A percentile compares a stretch with the other conserved stretches of the same genome.
These are phyloP conservation scores for Quercus robur DNA, from an alignment of 306 rosid species.

Conservation along the genomic window DNA sequence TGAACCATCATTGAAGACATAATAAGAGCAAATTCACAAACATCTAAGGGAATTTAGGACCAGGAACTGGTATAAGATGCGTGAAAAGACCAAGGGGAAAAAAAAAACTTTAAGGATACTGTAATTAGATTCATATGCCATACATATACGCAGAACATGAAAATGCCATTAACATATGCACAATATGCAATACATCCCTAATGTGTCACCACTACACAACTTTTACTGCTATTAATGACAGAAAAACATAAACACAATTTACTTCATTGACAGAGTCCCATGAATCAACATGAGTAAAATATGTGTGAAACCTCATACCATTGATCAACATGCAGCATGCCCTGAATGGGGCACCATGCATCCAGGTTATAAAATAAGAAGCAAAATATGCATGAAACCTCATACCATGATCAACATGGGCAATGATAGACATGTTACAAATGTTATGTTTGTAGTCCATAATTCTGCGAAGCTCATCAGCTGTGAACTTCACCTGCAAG, in stretches of 20 bases:
- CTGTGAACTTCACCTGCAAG: constrained; percentile 93
- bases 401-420: constrained; percentile 87
- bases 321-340: constrained; percentile 49
- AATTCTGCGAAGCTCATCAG: constrained; percentile 80
- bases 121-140: not conserved
- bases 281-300: not conserved
- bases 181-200: not conserved
- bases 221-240: no score
- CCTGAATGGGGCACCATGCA: not conserved
- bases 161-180: not conserved
- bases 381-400: not conserved
- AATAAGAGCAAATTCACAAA: no score
- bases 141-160: not conserved
- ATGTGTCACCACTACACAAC: not conserved
- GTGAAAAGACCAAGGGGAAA: not conserved
- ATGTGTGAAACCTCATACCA: constrained; percentile 27
- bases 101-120: not conserved
- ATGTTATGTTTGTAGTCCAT: constrained; percentile 88
- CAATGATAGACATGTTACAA: constrained; percentile 95
- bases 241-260: no score
- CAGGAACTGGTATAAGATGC: not conserved
- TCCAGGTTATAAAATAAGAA: not conserved
- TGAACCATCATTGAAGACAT: not conserved
- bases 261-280: not conserved
- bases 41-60: not conserved